phyloP scores from a whole-genome alignment of 306 rosid species.

The Lagenaria siceraria region DNA sequence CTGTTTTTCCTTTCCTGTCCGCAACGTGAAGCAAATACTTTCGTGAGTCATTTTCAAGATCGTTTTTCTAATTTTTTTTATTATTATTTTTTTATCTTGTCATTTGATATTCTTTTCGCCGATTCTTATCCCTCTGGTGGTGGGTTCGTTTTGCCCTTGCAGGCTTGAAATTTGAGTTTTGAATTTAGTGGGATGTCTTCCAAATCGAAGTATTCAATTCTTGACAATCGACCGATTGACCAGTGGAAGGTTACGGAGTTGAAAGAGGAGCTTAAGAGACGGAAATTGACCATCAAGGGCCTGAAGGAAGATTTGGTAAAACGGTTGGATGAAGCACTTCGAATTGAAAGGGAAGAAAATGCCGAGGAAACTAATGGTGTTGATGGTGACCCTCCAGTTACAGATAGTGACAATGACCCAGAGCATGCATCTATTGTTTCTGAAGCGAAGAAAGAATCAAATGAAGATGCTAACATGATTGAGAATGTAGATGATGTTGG shows the following conservation, averaged over 20 bases:
- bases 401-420: constrained; percentile 11
- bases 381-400: constrained; percentile 10
- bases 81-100: too few relatives aligned
- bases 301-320: constrained; percentile 80
- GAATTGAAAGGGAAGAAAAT: constrained; percentile 36
- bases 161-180: constrained; percentile 31
- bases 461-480: constrained; percentile 13
- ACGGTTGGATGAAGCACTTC: constrained; percentile 70
- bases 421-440: constrained; percentile 11
- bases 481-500: constrained; percentile 16
- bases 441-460: constrained; percentile 19
- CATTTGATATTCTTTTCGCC: background rate
- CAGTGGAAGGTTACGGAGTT: constrained; percentile 90
- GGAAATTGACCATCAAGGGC: constrained; percentile 60
- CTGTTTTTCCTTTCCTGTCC: background rate
- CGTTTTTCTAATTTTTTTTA: background rate
- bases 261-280: constrained; percentile 80
- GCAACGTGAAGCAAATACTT: constrained; percentile 10
- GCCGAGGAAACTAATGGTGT: constrained; percentile 25
- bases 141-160: background rate
- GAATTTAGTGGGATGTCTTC: constrained; percentile 43
- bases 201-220: constrained; percentile 40
- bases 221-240: constrained; percentile 64
- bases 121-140: background rate
- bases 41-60: constrained; percentile 31